Base-by-base conservation (phyloP, 768 basidiomycete species). In the Pulveroboletus frians region DNA sequence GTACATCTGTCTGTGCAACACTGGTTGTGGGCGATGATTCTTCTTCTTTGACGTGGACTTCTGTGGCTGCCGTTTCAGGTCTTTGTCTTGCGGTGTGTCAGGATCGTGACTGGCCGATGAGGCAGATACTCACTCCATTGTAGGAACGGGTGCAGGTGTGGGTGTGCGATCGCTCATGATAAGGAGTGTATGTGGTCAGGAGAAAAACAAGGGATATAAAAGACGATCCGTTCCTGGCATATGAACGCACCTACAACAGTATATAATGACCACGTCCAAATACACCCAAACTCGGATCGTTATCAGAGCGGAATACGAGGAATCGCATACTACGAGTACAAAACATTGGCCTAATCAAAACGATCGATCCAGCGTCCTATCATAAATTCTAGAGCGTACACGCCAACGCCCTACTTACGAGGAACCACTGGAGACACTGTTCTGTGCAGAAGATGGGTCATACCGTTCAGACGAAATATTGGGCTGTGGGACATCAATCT, bases 391-490 rank as follows among this genome's bases (percentile, higher is more conserved):
- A n/a, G 4, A 0, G 9, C 31, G 37, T 26, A 17, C 13, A 13
- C 9, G 6, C 30, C 13, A 23, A n/a, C 17, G 21, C 18, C 48
- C 42, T 34, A 4, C 44, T 55, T 52, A 66, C 41, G 56, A 58
- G 34, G 55, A 49, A 9, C 49, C 42, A 39, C 49, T 32, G 8
- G 51, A 36, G 4, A 43, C 21, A 39, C 48, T 39, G 14, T 41
- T 43, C 39, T 54, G 58, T 31, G 44, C 44, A 27, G 55, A 58
- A 1, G 65, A 59, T 15, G 55, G 59, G 43, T 67, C 63, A 39
- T 67, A 69, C 17, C 66, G 64, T 50, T 68, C 66, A 31, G 66
- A 68, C 4, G 66, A 68, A 21, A 68, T 56, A n/a, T 69, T 66
- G 13, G 54, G 55, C 30, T 65, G 65, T 31, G 64, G 56, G 42